Evolutionary conservation across 2,329 filamentous ascomycete species (phyloP).

Genomic region (Fusarium graminum): DNA sequence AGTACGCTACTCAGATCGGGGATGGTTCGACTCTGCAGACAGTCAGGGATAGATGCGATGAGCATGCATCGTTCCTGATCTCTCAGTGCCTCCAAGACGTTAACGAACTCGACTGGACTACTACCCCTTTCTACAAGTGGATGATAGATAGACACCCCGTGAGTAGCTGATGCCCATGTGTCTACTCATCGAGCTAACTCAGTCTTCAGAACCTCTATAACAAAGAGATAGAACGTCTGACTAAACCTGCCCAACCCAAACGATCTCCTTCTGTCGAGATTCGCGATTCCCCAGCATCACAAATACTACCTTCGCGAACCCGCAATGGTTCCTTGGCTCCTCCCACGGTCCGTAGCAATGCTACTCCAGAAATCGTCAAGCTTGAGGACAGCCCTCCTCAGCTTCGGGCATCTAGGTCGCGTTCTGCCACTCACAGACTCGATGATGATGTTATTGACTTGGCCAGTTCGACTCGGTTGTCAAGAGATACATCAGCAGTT

Average conservation of each 20-base stretch:
- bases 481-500: constrained; percentile 11
- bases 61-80: constrained; percentile 66
- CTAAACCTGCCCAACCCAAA: constrained; percentile 40
- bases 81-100: constrained; percentile 62
- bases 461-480: constrained; percentile 2
- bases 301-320: constrained; percentile 41
- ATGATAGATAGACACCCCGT: constrained; percentile 59
- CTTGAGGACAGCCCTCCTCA: constrained; percentile 19
- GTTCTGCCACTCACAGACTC: constrained; percentile 29
- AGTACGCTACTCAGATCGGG: constrained; percentile 66
- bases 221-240: constrained; percentile 40
- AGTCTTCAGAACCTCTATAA: constrained; percentile 46
- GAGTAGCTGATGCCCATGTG: constrained; percentile 33
- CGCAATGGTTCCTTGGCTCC: constrained; percentile 39
- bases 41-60: constrained; percentile 60
- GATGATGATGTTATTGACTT: constrained; percentile 9
- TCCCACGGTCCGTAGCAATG: constrained; percentile 22
- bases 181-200: constrained; percentile 6
- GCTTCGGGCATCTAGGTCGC: constrained; percentile 36
- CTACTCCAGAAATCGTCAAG: constrained; percentile 30
- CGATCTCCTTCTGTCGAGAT: constrained; percentile 38
- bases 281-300: constrained; percentile 6
- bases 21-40: constrained; percentile 66
- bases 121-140: constrained; percentile 64
- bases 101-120: constrained; percentile 56